Evolutionary conservation across 805 yeast species (phyloP), one percentile per base, ranked within the genome.

Genomic region (Saccharomycopsis microspora): DNA sequence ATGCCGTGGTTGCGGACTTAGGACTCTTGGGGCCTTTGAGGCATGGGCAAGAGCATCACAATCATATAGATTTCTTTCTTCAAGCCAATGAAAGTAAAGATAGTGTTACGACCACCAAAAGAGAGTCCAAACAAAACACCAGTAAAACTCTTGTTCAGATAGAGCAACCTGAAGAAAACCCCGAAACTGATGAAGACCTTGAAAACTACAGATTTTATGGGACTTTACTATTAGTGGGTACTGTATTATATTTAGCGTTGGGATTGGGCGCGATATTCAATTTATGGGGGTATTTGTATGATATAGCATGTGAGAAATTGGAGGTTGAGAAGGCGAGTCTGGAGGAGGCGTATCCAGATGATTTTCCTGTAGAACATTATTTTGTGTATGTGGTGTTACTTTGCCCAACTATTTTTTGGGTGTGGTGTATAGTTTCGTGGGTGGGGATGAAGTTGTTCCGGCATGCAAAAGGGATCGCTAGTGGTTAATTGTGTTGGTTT

Each of bases 391-490:
- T 64, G 27, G 32, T 60, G 9, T 46, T 60, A 5, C 55, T 68
- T 39, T 46, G 59, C 11, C 59, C 64, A 4, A 64, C 64, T 4
- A 58, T 67, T 4, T 54, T 66, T 1, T 76, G 82, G 82, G 62
- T 75, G 3, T 84, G 93, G 90, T 76, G 87, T 42, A 64, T 80
- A 5, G 65, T 73, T 3, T 77, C 87, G 5, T 84, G 93, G 93
- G 68, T 78, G 44, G 88, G 90, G 34, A 72, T 84, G 75, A 83
- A 84, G 60, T 65, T 83, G 44, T 84, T 84, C 62, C 64, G 86
- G 43, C 89, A 84, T 57, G 82, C 89, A 37, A 80, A 78, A 55
- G 86, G 85, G 3, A 73, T 76, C 31, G 70, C 69, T 4, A 39
- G 40, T 10, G 41, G 33, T 37, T 43, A 29, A 29, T 29, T 1